A percentile compares a stretch with the other conserved stretches of the same genome.
Conservation (phyloP, 176 grass and related monocot species). For the Coix lacrymajobi region DNA sequence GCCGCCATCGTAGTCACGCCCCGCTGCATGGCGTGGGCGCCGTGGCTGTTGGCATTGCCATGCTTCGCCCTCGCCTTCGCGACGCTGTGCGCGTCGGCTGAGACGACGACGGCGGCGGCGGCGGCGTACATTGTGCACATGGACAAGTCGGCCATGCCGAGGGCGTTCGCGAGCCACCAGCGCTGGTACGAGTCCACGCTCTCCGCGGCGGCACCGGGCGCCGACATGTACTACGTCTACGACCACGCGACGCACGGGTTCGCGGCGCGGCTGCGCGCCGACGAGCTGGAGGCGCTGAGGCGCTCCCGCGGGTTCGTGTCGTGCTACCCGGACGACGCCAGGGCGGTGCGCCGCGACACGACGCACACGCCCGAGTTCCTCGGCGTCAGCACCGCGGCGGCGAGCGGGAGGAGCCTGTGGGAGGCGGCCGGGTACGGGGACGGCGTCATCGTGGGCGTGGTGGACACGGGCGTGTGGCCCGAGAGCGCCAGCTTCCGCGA, state of each 20-base stretch:
- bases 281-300: conserved; percentile 34
- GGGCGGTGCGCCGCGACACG: conserved; percentile 47
- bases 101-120: neutral
- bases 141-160: conserved; percentile 82
- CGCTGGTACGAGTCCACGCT: conserved; percentile 70
- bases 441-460: conserved; percentile 71
- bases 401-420: conserved; percentile 24
- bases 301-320: conserved; percentile 52
- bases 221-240: conserved; percentile 57
- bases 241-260: conserved; percentile 71
- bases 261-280: conserved; percentile 25
- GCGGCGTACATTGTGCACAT: conserved; percentile 73
- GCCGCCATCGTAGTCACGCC: neutral
- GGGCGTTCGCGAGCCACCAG: conserved; percentile 33
- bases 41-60: neutral
- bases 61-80: neutral
- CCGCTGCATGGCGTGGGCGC: neutral
- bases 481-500: conserved; percentile 84
- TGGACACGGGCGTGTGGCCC: conserved; percentile 74
- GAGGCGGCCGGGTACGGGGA: conserved; percentile 34
- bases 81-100: neutral
- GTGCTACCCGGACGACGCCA: conserved; percentile 54
- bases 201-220: neutral
- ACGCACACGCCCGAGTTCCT: conserved; percentile 84
- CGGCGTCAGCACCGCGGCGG: conserved; percentile 10